Base-by-base conservation (phyloP, 768 basidiomycete species). In the Boletus vermiculosoides region DNA sequence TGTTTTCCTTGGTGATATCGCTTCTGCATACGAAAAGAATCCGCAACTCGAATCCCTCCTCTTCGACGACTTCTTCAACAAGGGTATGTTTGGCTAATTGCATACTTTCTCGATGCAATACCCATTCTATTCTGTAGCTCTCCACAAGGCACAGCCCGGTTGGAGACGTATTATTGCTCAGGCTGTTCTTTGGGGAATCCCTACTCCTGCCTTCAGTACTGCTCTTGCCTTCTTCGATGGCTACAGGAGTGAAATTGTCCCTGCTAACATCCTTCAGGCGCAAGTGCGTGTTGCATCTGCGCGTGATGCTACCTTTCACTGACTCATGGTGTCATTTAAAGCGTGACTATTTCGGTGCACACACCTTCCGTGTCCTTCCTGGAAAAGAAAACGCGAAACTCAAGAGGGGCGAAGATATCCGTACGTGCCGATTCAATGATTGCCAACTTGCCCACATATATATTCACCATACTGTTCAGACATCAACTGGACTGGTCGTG, bases 291-390 rank as follows among this genome's bases (percentile, higher is more conserved):
- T 45, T 45, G 20, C 16, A 5, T 51, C 5, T 30, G 16, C 50
- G 28, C 47, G 4, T 31, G 49, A 25, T 56, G 12, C 12, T 37
- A 8, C 23, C 2, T 37, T 53, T 54, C 41, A 25, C 46, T 51
- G 23, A 65, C 41, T 22, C 20, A 37, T 30, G 60, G n/a, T 47
- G 56, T 46, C 41, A 9, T 57, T 45, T 30, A 55, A 54, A 90
- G 87, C 93, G 96, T 73, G 96, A 99, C 71, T 99, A 95, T 84
- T 99, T 99, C 73, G 96, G 97, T 75, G 92, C 95, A 44, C 96
- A 98, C 80, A 98, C 96, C 54, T 98, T 97, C 92, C 83, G 86
- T 52, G 94, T 98, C 56, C 79, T 93, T 37, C 88, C 94, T 54
- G 94, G 95, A 52, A 90, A 90, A 77, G 94, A 94, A 77, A 96